Conservation (phyloP, 2,329 filamentous ascomycete genomes). For the Trichoderma atroviride region DNA sequence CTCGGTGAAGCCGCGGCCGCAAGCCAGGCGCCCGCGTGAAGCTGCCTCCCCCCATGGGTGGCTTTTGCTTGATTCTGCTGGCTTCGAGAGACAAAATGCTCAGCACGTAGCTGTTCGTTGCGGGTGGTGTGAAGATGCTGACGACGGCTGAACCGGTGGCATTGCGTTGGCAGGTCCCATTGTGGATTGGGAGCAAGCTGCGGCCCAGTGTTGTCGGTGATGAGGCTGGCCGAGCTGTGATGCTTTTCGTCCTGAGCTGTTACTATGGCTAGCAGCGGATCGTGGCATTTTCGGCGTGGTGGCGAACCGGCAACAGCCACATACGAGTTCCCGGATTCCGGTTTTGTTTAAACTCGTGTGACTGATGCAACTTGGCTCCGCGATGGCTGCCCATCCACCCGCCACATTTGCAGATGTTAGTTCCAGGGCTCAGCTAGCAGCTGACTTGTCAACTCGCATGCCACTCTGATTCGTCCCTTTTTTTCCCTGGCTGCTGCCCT, state of each 20-base stretch:
- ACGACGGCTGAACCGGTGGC: conserved; percentile 19
- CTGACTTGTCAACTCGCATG: conserved; percentile 14
- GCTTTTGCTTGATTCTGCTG: neutral
- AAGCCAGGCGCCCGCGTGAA: neutral
- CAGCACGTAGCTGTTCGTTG: conserved; percentile 10
- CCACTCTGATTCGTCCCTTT: neutral
- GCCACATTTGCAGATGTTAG: conserved; percentile 23
- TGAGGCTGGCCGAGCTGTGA: conserved; percentile 7
- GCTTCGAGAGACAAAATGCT: neutral
- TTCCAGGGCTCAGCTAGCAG: conserved; percentile 17
- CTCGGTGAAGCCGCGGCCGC: conserved; percentile 21
- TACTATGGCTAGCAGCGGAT: conserved; percentile 17
- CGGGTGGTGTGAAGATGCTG: conserved; percentile 25
- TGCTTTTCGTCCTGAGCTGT: conserved; percentile 3
- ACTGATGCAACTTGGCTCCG: conserved; percentile 17
- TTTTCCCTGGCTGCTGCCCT: neutral
- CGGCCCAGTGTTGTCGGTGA: neutral
- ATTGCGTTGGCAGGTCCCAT: neutral
- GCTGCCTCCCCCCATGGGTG: neutral
- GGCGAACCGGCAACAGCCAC: conserved; percentile 19
- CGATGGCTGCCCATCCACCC: conserved; percentile 9
- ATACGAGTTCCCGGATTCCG: conserved; percentile 20
- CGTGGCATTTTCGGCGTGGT: conserved; percentile 16
- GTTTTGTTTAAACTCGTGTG: conserved; percentile 23
- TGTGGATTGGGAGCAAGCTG: conserved; percentile 3